Conservation (phyloP, 176 grass and related monocot genomes). For the Oropetium thomaeum region DNA sequence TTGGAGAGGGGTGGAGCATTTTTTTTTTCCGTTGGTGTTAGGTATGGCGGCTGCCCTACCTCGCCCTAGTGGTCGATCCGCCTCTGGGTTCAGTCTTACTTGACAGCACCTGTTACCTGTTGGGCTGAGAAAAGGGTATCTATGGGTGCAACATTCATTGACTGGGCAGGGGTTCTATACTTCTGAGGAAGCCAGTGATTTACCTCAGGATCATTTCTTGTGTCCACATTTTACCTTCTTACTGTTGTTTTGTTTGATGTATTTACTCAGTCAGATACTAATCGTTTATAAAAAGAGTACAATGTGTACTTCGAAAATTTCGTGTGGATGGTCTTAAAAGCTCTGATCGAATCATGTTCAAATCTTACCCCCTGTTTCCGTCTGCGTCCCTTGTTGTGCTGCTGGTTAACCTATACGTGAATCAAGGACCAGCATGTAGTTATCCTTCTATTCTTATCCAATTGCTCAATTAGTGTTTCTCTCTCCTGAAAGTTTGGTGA, state of each 20-base stretch:
- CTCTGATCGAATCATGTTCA: not conserved
- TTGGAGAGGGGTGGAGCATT: not conserved
- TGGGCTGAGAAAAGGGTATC: conserved; percentile 39
- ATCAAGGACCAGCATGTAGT: not conserved
- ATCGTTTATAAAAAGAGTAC: no score
- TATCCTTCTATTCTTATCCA: not conserved
- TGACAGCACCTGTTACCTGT: not conserved
- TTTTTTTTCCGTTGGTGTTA: not conserved
- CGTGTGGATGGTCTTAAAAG: not conserved
- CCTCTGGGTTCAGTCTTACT: not conserved
- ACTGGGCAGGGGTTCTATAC: conserved; percentile 15
- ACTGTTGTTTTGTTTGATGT: not conserved
- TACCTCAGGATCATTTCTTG: conserved; percentile 28
- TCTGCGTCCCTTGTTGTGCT: not conserved
- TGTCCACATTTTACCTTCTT: conserved; percentile 32
- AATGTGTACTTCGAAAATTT: not conserved
- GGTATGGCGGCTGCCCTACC: not conserved
- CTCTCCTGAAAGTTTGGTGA: not conserved
- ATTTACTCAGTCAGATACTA: not conserved
- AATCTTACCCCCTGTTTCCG: not conserved
- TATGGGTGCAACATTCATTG: conserved; percentile 52
- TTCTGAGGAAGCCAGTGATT: conserved; percentile 32
- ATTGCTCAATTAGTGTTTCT: not conserved
- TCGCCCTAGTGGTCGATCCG: not conserved
- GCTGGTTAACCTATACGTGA: not conserved